Base-by-base conservation (phyloP, 352 stramenopile species). In the Phytophthora multivora region DNA sequence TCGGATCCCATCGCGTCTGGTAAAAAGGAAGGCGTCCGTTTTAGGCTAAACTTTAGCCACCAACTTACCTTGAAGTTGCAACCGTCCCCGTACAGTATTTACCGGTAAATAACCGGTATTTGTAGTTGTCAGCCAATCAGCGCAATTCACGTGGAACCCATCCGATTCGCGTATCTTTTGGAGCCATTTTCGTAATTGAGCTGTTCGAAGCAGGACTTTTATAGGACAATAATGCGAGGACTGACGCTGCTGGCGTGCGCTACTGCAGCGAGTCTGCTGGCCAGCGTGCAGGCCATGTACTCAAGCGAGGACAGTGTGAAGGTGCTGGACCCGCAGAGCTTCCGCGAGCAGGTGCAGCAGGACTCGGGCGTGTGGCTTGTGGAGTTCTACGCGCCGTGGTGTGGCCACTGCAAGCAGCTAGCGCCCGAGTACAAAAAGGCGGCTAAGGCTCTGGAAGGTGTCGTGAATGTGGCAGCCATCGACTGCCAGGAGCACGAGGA, bases 381-480 rank as follows among this genome's bases (percentile, higher is more conserved):
- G 16, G 90, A 98, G 71, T 98, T 98, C 64, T 98, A 97, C 50
- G 95, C 95, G 46, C 94, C 94, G 38, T 98, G 93, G 93, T 98
- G 93, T 58, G 95, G 95, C 31, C 95, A 98, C 76, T 98, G 95
- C 82, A 96, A 97, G 79, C 82, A 87, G 57, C 81, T 98, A 35
- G 86, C 87, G 16, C 94, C 94, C 1, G 91, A 98, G 68, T 98
- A 88, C 83, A 91, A 95, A 73, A 92, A 95, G 56, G 91, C 90
- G 3, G 91, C 93, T 25, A 91, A 91, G 66, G 87, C 86, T 39
- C 71, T 98, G 4, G 78, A 92, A 15, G 90, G 90, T 26, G 80
- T 97, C 26, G 93, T 98, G 26, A 97, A 97, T 31, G 68, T 98
- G 16, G 95, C 83, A 33, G 89, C 91, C 5, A 76, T 96, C 28